Percentiles rank a stretch among this genome's conserved stretches.
phyloP scores from a whole-genome alignment of 2,329 filamentous ascomycete genomes.

The Trichoderma afroharzianum region DNA sequence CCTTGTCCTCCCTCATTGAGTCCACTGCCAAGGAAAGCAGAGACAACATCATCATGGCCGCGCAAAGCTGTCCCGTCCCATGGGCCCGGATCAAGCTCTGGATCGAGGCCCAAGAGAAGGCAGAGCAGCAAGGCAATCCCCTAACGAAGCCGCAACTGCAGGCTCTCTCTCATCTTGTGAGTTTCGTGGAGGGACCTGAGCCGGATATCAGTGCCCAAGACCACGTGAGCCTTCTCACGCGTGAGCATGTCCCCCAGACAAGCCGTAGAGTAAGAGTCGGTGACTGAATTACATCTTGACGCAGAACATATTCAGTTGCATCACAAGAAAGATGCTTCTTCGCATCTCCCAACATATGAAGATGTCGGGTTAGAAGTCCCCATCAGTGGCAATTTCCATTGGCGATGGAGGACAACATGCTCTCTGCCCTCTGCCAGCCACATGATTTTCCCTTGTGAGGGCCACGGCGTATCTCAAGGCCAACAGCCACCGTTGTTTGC shows the following conservation, averaged over 20 bases:
- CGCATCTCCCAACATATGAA: conserved; percentile 17
- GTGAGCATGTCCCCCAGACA: conserved; percentile 21
- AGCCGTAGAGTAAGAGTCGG: not conserved
- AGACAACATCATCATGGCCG: not conserved
- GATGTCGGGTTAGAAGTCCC: conserved; percentile 22
- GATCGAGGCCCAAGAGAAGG: conserved; percentile 39
- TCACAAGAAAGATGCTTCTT: not conserved
- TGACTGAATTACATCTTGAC: not conserved
- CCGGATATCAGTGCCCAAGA: conserved; percentile 27
- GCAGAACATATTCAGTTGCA: conserved; percentile 21
- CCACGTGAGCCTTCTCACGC: conserved; percentile 29
- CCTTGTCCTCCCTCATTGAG: not conserved
- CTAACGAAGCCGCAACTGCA: conserved; percentile 37
- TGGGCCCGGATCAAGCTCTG: conserved; percentile 38
- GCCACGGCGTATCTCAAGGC: conserved; percentile 32
- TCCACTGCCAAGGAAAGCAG: not conserved
- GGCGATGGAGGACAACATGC: conserved; percentile 28
- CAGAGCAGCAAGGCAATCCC: conserved; percentile 32
- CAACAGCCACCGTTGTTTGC: conserved; percentile 36
- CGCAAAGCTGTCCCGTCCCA: conserved; percentile 21
- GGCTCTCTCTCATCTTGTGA: conserved; percentile 40
- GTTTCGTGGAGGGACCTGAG: conserved; percentile 25
- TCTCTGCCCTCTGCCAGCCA: conserved; percentile 15
- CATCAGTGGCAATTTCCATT: conserved; percentile 22
- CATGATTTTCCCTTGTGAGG: conserved; percentile 17